A percentile compares a stretch with the other conserved stretches of the same genome.
phyloP scores from a whole-genome alignment of 1,284 basidiomycete species.

The Ceratobasidium sp. region DNA sequence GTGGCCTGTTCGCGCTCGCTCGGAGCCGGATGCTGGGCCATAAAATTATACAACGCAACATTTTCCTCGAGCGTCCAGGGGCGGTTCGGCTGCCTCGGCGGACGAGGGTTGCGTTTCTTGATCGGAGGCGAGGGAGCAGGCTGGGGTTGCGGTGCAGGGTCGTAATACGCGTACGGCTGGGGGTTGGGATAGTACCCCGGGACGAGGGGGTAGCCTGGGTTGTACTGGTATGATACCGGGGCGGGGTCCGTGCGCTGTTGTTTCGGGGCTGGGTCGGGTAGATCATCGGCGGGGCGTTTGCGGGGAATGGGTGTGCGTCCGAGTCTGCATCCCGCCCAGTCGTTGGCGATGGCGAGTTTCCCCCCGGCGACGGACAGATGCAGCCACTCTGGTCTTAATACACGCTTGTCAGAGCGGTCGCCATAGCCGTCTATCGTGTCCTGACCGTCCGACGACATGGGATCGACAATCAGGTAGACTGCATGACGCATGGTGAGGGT shows the following conservation, averaged over 20 bases:
- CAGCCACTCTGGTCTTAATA: conserved; percentile 24
- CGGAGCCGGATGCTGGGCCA: conserved; percentile 7
- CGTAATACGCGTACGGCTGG: conserved; percentile 35
- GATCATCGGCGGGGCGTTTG: conserved; percentile 26
- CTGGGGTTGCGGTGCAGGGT: background rate
- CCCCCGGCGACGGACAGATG: conserved; percentile 8
- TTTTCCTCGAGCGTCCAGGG: conserved; percentile 31
- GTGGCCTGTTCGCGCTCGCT: conserved; percentile 29
- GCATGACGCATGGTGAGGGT: conserved; percentile 23
- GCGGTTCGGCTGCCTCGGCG: conserved; percentile 16
- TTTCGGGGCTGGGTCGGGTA: background rate
- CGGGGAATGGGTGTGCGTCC: conserved; percentile 2
- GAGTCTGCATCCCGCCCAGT: conserved; percentile 30
- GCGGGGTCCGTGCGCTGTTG: conserved; percentile 21
- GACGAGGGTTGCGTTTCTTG: conserved; percentile 15
- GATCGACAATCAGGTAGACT: conserved; percentile 30
- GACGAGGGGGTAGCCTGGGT: conserved; percentile 10
- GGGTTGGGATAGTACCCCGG: conserved; percentile 53
- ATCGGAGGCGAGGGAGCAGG: background rate
- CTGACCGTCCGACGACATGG: conserved; percentile 10
- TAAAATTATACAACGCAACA: conserved; percentile 22
- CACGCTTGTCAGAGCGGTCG: conserved; percentile 24
- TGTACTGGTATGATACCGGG: conserved; percentile 61
- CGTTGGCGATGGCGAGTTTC: conserved; percentile 1
- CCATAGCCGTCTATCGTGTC: conserved; percentile 32